Conservation (phyloP, 73 alveolate species). For the Stentor coeruleus region DNA sequence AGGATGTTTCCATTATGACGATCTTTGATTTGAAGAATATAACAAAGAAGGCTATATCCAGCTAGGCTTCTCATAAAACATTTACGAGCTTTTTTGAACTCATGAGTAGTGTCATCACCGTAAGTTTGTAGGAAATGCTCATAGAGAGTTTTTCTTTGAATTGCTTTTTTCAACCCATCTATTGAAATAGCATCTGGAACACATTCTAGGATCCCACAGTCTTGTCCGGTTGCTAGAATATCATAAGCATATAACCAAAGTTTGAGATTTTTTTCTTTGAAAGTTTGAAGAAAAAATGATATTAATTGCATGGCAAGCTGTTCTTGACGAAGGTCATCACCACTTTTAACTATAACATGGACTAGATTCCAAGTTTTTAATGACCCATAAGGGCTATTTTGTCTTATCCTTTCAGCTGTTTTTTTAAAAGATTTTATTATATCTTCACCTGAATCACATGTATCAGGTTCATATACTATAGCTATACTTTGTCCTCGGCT, state of each 20-base stretch:
- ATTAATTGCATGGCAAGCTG: conserved; percentile 89
- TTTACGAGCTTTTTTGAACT: conserved; percentile 86
- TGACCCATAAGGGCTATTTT: conserved; percentile 75
- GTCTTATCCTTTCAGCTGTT: conserved; percentile 72
- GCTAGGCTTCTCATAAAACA: conserved; percentile 94
- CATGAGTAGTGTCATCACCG: conserved; percentile 36
- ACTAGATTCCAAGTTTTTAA: conserved; percentile 70
- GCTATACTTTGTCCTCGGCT: conserved; percentile 21
- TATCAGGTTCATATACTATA: conserved; percentile 26
- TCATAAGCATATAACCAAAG: conserved; percentile 82
- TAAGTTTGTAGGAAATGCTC: conserved; percentile 44
- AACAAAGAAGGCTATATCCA: conserved; percentile 94
- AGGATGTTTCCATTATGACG: conserved; percentile 98
- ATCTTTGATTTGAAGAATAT: conserved; percentile 90
- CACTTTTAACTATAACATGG: conserved; percentile 70
- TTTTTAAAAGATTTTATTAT: conserved; percentile 57
- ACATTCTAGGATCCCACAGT: conserved; percentile 80
- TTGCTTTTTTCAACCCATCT: conserved; percentile 73
- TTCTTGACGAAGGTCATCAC: conserved; percentile 87
- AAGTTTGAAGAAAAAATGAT: conserved; percentile 59
- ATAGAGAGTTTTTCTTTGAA: conserved; percentile 37
- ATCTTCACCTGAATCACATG: not conserved
- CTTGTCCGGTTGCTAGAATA: conserved; percentile 77
- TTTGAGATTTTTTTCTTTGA: conserved; percentile 42
- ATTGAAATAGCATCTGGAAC: conserved; percentile 76